phyloP scores from a whole-genome alignment of 2,329 filamentous ascomycete species.

The Geosmithia flava region DNA sequence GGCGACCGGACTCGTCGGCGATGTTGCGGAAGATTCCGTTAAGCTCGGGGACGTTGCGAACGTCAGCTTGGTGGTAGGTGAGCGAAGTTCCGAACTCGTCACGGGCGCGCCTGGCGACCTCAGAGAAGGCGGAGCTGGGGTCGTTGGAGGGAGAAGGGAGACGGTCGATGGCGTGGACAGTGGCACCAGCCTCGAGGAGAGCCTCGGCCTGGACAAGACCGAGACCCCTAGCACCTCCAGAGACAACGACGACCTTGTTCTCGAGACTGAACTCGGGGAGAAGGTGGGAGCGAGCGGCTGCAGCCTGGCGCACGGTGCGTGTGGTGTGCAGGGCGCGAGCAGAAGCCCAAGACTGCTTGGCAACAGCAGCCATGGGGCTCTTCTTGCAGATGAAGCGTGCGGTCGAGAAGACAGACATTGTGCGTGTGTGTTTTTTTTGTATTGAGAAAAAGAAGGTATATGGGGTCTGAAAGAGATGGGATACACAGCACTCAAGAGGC shows the following conservation, averaged over 20 bases:
- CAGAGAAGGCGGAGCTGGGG: slow-evolving; percentile 44
- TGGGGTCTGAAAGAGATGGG: neutral
- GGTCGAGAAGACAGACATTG: neutral
- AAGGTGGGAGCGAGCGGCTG: slow-evolving; percentile 8
- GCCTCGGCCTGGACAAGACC: slow-evolving; percentile 71
- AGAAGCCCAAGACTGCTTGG: neutral
- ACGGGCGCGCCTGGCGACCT: slow-evolving; percentile 49
- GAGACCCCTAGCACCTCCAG: slow-evolving; percentile 64
- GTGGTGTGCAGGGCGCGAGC: neutral
- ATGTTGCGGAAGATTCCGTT: slow-evolving; percentile 58
- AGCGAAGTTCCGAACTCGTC: slow-evolving; percentile 55
- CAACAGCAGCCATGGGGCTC: neutral
- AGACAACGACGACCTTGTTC: slow-evolving; percentile 64
- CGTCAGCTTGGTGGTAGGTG: slow-evolving; percentile 69
- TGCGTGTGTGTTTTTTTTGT: neutral
- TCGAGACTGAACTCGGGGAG: slow-evolving; percentile 67
- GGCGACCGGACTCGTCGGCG: slow-evolving; percentile 52
- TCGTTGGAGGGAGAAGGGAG: slow-evolving; percentile 36
- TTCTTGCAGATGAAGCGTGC: neutral
- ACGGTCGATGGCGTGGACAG: slow-evolving; percentile 56
- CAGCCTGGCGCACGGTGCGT: neutral
- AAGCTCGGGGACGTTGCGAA: slow-evolving; percentile 57
- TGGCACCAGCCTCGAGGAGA: slow-evolving; percentile 67
- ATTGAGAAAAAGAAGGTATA: neutral
- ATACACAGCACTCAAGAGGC: too few relatives aligned